Conservation (phyloP, 2,329 filamentous ascomycete species). For the Thelonectria blattea region DNA sequence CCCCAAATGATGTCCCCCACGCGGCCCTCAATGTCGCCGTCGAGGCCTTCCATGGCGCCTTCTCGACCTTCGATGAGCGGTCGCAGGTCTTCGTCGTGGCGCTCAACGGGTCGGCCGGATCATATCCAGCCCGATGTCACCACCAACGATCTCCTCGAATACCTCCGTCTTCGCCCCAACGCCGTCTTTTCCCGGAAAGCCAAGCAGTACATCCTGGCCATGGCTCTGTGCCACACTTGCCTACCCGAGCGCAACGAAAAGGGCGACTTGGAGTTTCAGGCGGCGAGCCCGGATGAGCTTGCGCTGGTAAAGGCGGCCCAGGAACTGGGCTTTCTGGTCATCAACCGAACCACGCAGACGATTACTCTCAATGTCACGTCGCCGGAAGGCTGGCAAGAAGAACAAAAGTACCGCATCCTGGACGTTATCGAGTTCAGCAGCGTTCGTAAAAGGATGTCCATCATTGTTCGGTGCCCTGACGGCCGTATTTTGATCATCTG, state of each 20-base stretch:
- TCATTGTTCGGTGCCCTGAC: slow-evolving; percentile 85
- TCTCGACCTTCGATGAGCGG: slow-evolving; percentile 41
- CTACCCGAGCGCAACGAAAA: slow-evolving; percentile 75
- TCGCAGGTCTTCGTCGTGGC: slow-evolving; percentile 56
- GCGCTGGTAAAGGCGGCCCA: slow-evolving; percentile 84
- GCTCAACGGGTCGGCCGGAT: slow-evolving; percentile 55
- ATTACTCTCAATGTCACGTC: slow-evolving; percentile 60
- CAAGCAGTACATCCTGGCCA: slow-evolving; percentile 80
- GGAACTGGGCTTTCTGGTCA: slow-evolving; percentile 81
- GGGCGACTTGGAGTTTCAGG: slow-evolving; percentile 80
- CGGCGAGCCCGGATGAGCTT: slow-evolving; percentile 88
- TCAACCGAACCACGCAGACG: slow-evolving; percentile 73
- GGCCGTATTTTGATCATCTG: slow-evolving; percentile 82
- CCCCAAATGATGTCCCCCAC: slow-evolving; percentile 37
- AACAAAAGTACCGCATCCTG: slow-evolving; percentile 77
- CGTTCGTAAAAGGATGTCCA: slow-evolving; percentile 87
- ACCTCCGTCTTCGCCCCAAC: slow-evolving; percentile 75
- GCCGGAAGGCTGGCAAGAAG: slow-evolving; percentile 47
- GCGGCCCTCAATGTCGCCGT: slow-evolving; percentile 40
- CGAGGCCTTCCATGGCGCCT: slow-evolving; percentile 37
- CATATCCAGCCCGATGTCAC: slow-evolving; percentile 62
- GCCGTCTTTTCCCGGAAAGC: slow-evolving; percentile 80
- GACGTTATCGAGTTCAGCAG: slow-evolving; percentile 93
- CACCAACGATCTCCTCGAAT: slow-evolving; percentile 78
- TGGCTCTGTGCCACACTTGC: slow-evolving; percentile 91